Percentiles rank a stretch among this genome's conserved stretches.
Evolutionary conservation across 345 rosid genomes (phyloP).

Genomic region (Citrus trifoliata): DNA sequence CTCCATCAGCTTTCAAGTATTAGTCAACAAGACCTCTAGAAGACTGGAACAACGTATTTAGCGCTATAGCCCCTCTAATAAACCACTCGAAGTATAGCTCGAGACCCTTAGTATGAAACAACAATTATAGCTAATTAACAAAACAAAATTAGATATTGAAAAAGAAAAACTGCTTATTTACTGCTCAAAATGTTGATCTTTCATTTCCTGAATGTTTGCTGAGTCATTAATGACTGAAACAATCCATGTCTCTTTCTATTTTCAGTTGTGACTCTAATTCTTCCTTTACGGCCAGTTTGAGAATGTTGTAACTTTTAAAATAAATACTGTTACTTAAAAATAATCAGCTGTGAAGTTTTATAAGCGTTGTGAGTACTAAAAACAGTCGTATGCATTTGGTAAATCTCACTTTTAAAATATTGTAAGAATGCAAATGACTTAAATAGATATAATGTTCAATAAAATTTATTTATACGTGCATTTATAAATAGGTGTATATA

Average conservation of each 20-base stretch:
- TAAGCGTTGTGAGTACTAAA: no score
- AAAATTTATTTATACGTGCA: no score
- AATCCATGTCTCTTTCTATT: neutral
- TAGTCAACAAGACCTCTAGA: neutral
- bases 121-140: neutral
- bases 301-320: no score
- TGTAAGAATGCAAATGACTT: no score
- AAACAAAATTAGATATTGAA: no score
- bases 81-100: neutral
- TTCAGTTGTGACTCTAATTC: neutral
- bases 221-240: neutral
- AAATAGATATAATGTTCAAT: no score
- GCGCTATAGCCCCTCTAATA: neutral
- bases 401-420: no score
- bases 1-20: neutral
- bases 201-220: neutral
- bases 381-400: no score
- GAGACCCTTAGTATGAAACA: neutral
- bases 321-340: no score
- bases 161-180: neutral
- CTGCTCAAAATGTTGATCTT: neutral
- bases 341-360: no score
- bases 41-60: neutral
- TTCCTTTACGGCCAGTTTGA: neutral
- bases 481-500: no score